Evolutionary conservation across 345 rosid species (phyloP).

Genomic region (Lenwebbia sp.): DNA sequence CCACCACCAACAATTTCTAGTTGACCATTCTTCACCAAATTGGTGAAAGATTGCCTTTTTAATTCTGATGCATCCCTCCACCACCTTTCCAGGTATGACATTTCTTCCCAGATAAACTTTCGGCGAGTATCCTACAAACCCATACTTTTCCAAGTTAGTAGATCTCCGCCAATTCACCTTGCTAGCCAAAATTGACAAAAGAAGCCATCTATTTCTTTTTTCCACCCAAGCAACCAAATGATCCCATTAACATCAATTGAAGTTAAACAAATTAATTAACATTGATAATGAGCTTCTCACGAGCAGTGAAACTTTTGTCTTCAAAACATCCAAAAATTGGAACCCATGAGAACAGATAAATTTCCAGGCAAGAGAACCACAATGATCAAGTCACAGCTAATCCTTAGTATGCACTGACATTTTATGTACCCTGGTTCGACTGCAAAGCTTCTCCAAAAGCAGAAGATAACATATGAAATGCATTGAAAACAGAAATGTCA

Average conservation of each 20-base stretch:
- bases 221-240: background rate
- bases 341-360: background rate
- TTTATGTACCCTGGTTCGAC: background rate
- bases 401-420: background rate
- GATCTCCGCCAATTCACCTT: background rate
- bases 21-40: constrained; percentile 83
- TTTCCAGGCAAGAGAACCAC: background rate
- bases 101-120: constrained; percentile 99
- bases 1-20: constrained; percentile 98
- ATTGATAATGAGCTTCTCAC: background rate
- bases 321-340: background rate
- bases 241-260: background rate
- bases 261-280: background rate
- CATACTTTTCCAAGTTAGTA: background rate
- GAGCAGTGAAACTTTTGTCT: background rate
- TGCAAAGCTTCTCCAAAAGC: background rate
- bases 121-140: constrained; percentile 59
- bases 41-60: constrained; percentile 54
- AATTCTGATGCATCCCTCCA: constrained; percentile 83
- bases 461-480: background rate
- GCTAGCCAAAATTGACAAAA: background rate
- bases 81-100: constrained; percentile 97
- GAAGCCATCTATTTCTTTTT: background rate
- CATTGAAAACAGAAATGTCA: background rate
- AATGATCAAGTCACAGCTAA: background rate